A percentile compares a stretch with the other conserved stretches of the same genome.
Conservation (phyloP, 2,329 filamentous ascomycete genomes). For the Talaromyces piceae region DNA sequence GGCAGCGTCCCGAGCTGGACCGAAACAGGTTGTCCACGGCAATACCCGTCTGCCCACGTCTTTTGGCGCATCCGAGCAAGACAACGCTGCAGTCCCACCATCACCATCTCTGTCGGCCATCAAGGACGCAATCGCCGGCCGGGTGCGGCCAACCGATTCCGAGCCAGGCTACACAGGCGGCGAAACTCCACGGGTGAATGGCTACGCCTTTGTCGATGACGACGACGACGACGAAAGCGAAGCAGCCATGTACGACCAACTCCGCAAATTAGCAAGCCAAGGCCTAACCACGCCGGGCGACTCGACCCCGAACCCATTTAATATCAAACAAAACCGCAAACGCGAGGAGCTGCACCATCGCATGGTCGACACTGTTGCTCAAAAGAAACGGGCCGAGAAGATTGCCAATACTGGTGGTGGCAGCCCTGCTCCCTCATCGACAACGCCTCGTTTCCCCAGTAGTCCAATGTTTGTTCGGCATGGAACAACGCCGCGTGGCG, state of each 20-base stretch:
- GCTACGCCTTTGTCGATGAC: constrained; percentile 90
- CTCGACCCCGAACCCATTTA: constrained; percentile 66
- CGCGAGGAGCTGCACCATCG: constrained; percentile 76
- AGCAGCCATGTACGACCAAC: constrained; percentile 34
- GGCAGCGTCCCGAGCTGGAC: constrained; percentile 62
- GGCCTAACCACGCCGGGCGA: constrained; percentile 29
- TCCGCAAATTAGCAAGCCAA: constrained; percentile 21
- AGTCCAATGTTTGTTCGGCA: constrained; percentile 25
- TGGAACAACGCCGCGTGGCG: constrained; percentile 4
- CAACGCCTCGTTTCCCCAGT: constrained; percentile 33
- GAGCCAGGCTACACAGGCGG: constrained; percentile 55
- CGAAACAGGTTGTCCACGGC: constrained; percentile 68
- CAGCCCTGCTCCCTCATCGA: constrained; percentile 38
- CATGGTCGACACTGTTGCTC: constrained; percentile 76
- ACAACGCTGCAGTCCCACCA: constrained; percentile 48
- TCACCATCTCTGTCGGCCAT: constrained; percentile 82
- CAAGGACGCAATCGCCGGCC: constrained; percentile 73
- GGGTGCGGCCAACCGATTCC: constrained; percentile 54
- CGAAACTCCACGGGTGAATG: constrained; percentile 85
- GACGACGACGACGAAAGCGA: constrained; percentile 45
- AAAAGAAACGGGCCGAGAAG: constrained; percentile 58
- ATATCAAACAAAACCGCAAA: constrained; percentile 63
- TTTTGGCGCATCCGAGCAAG: constrained; percentile 40
- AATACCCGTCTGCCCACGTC: constrained; percentile 70
- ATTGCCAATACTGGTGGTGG: too few relatives aligned